Conservation (phyloP, 2,329 filamentous ascomycete species). For the Botryotinia convoluta region DNA sequence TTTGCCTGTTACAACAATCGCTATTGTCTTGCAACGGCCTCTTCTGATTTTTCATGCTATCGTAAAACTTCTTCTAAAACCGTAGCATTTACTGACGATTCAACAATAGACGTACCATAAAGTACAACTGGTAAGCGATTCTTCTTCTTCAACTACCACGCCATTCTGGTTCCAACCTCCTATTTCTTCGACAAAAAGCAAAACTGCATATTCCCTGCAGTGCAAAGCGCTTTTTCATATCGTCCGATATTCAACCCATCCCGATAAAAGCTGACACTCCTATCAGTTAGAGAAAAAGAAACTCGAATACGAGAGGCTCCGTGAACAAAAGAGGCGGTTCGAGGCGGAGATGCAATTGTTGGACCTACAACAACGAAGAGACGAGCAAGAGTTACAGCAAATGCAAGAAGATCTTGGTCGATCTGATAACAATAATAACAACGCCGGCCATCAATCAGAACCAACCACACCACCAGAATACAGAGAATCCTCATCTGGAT, state of each 20-base stretch:
- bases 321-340: slow-evolving; percentile 84
- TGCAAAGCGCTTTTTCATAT: slow-evolving; percentile 6
- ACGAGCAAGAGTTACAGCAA: slow-evolving; percentile 79
- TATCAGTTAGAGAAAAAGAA: slow-evolving; percentile 88
- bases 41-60: not conserved
- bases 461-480: slow-evolving; percentile 96
- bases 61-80: slow-evolving; percentile 1
- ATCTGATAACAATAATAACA: slow-evolving; percentile 45
- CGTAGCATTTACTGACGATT: slow-evolving; percentile 28
- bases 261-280: slow-evolving; percentile 40
- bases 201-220: slow-evolving; percentile 16
- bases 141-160: slow-evolving; percentile 3
- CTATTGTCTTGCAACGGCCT: slow-evolving; percentile 24
- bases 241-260: not conserved
- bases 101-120: slow-evolving; percentile 59
- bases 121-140: slow-evolving; percentile 68
- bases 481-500: slow-evolving; percentile 67
- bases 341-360: slow-evolving; percentile 90
- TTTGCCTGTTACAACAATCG: slow-evolving; percentile 24
- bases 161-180: slow-evolving; percentile 1
- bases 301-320: slow-evolving; percentile 84
- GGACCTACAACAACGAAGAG: slow-evolving; percentile 77
- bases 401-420: slow-evolving; percentile 76
- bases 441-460: slow-evolving; percentile 75
- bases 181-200: slow-evolving; percentile 8